Evolutionary conservation across 169 alveolate genomes (phyloP).

Genomic region (Theileria parva): DNA sequence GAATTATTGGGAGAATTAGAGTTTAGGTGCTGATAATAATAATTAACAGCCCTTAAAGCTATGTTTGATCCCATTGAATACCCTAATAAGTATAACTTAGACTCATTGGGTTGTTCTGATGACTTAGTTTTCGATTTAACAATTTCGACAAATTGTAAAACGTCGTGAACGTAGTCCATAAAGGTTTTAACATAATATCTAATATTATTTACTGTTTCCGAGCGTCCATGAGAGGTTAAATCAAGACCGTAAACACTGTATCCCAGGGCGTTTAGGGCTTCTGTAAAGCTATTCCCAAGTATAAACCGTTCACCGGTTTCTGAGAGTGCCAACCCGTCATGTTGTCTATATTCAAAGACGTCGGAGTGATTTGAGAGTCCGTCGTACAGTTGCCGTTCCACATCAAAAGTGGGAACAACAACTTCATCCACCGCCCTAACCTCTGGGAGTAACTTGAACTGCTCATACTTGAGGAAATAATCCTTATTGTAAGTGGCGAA

Average conservation of each 20-base stretch:
- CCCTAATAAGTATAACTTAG: conserved; percentile 65
- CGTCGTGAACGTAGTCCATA: conserved; percentile 59
- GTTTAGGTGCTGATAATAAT: not conserved
- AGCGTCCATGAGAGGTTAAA: conserved; percentile 60
- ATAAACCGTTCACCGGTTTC: conserved; percentile 27
- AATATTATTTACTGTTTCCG: conserved; percentile 41
- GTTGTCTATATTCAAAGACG: conserved; percentile 9
- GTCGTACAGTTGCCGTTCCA: not conserved
- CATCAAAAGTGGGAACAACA: not conserved
- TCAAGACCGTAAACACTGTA: conserved; percentile 61
- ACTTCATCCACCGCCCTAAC: not conserved
- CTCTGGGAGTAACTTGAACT: not conserved
- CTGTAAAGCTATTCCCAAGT: conserved; percentile 51
- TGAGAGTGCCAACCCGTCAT: conserved; percentile 31
- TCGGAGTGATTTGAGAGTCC: conserved; percentile 32
- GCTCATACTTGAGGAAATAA: conserved; percentile 14
- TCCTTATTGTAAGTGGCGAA: conserved; percentile 19
- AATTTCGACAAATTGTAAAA: conserved; percentile 60
- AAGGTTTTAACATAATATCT: conserved; percentile 24
- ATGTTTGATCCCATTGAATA: conserved; percentile 78
- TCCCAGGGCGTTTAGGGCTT: conserved; percentile 49
- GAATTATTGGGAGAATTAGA: not conserved
- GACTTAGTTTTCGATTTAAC: conserved; percentile 17
- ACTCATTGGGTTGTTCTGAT: not conserved
- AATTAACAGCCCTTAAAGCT: conserved; percentile 17